Evolutionary conservation across 1,284 basidiomycete genomes (phyloP).

Genomic region (Naganishia cerealis): DNA sequence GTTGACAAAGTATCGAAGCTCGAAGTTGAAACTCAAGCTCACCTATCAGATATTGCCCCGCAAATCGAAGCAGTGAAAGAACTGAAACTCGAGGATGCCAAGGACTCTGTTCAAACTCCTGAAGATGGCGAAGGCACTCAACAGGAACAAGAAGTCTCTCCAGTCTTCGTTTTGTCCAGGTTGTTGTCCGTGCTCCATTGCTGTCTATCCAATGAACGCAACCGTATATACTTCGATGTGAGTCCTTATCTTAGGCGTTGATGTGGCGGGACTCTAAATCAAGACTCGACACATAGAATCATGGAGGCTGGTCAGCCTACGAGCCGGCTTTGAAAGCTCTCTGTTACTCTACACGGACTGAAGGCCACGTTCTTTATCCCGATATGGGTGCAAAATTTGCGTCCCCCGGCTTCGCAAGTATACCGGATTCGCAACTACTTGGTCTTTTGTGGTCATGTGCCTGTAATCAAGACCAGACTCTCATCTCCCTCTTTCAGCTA

Average conservation of each 20-base stretch:
- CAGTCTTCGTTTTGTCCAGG: neutral
- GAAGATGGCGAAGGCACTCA: neutral
- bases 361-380: neutral
- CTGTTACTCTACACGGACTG: neutral
- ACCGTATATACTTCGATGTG: constrained; percentile 19
- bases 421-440: constrained; percentile 18
- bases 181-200: constrained; percentile 7
- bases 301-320: neutral
- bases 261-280: neutral
- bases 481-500: constrained; percentile 18
- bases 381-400: neutral
- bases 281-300: neutral
- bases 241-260: neutral
- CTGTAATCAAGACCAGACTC: constrained; percentile 24
- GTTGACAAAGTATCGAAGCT: neutral
- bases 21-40: neutral
- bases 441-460: constrained; percentile 28
- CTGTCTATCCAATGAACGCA: constrained; percentile 17
- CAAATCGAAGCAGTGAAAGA: neutral
- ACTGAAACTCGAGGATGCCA: constrained; percentile 5
- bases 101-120: neutral
- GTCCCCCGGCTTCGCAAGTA: neutral
- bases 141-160: neutral
- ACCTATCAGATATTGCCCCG: neutral
- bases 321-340: constrained; percentile 5